Conservation (phyloP, 306 rosid genomes). For the Vachellia pachyceras region DNA sequence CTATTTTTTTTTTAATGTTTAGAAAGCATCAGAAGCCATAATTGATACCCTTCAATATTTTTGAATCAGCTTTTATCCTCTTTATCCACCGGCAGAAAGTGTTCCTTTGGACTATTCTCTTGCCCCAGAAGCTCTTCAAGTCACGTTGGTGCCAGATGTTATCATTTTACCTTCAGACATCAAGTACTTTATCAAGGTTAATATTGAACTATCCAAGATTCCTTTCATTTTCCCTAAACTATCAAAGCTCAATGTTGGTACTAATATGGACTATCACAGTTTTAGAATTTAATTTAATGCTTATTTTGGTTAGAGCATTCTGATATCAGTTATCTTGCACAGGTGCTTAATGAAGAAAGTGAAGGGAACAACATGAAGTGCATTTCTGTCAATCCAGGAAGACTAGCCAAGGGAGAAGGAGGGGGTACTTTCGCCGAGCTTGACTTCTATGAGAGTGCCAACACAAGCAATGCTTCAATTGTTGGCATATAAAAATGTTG, state of each 20-base stretch:
- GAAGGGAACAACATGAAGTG: conserved; percentile 57
- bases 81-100: conserved; percentile 86
- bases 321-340: conserved; percentile 17
- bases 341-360: conserved; percentile 69
- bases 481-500: conserved; percentile 73
- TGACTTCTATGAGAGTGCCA: conserved; percentile 62
- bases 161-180: conserved; percentile 92
- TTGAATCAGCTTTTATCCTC: conserved; percentile 87
- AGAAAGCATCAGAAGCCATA: conserved; percentile 20
- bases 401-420: conserved; percentile 93
- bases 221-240: background rate
- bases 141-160: conserved; percentile 72
- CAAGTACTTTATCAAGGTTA: conserved; percentile 86
- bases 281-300: background rate
- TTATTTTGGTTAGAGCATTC: background rate
- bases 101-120: conserved; percentile 89
- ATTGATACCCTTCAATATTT: conserved; percentile 32
- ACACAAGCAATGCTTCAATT: conserved; percentile 59
- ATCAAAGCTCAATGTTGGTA: conserved; percentile 8
- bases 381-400: conserved; percentile 88
- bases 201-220: conserved; percentile 1
- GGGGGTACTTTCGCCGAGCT: conserved; percentile 95
- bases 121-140: conserved; percentile 81
- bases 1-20: background rate
- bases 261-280: background rate